Base-by-base conservation (phyloP, 2,329 filamentous ascomycete genomes). In the Phaeosphaeria sp. region DNA sequence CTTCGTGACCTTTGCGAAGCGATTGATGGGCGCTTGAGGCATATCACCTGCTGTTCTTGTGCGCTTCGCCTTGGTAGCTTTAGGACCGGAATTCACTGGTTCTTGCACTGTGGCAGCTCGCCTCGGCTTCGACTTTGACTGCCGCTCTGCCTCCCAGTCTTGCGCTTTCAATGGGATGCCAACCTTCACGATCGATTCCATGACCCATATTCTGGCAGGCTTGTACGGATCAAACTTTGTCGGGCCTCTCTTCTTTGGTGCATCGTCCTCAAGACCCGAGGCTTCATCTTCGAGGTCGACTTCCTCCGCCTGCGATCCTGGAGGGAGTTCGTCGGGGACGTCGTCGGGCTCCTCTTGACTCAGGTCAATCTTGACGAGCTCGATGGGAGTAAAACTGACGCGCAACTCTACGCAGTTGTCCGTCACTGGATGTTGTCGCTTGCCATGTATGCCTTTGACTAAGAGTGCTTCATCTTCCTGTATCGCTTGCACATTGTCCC, bases 331-430 rank as follows among this genome's bases (percentile, higher is more conserved):
- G 2, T 78, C 75, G 15, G 86, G 79, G 9, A 91, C 89, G 39
- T 91, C 87, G 52, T 92, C 89, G 17, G 91, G 89, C 27, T 87
- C 84, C 72, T 97, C 93, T 0, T 83, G 82, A 11, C 87, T 85
- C 22, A 97, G 79, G 68, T 96, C 88, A 40, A 98, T 84, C 0
- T 88, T 87, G 2, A 97, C 91, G 17, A 97, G 83, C 27, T 91
- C 85, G 2, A 87, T 83, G 0, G 95, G 95, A 4, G 89, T 81
- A 70, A 91, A 96, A 1, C 91, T 88, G 21, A 98, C 78, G 6
- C 94, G 89, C 9, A 97, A 75, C 73, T 98, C 94, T 1, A 88
- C 83, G 4, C 88, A 87, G 1, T 84, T 87, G 71, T 96, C 94
- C 0, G 90, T 93, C 51, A 86, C 89, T 44, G 87, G 84, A 75